Conservation (phyloP, 177 flowering plant species). For the Tripterygium wilfordii region DNA sequence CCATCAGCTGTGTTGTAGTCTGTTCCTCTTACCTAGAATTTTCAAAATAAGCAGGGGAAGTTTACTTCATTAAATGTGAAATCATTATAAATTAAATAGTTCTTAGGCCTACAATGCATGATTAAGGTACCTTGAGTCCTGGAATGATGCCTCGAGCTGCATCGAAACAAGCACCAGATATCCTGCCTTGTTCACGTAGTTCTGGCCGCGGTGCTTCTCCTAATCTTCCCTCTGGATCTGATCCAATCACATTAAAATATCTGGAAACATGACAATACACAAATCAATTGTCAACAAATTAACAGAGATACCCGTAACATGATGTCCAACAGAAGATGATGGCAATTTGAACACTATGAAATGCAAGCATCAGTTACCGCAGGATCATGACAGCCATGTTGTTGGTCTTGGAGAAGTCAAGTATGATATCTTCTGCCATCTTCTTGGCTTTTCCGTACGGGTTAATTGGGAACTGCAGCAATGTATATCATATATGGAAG, state of each 20-base stretch:
- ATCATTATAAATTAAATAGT: not conserved
- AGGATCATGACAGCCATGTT: slow-evolving; percentile 93
- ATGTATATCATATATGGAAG: no score
- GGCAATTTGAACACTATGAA: no score
- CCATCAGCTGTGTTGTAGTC: slow-evolving; percentile 77
- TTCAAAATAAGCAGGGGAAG: not conserved
- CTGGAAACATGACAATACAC: slow-evolving; percentile 23
- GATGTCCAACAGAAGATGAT: not conserved
- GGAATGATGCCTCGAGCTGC: slow-evolving; percentile 75
- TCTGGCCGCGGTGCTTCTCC: slow-evolving; percentile 98
- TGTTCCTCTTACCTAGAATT: slow-evolving; percentile 60
- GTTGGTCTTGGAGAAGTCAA: slow-evolving; percentile 72
- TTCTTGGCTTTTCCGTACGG: slow-evolving; percentile 98
- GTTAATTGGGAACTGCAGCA: slow-evolving; percentile 66
- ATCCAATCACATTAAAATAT: slow-evolving; percentile 95
- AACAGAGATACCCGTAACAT: no score
- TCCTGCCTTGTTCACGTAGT: slow-evolving; percentile 89
- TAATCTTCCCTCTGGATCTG: slow-evolving; percentile 90
- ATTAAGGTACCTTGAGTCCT: slow-evolving; percentile 85
- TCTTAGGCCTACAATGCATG: no score
- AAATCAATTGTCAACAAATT: not conserved
- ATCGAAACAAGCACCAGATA: slow-evolving; percentile 98
- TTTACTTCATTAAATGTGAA: not conserved
- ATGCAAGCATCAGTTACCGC: slow-evolving; percentile 39
- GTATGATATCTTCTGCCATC: slow-evolving; percentile 92